These are phyloP conservation scores for Colletotrichum cuscutae DNA, from an alignment of 2,329 filamentous ascomycete genomes.

Conservation along the genomic window DNA sequence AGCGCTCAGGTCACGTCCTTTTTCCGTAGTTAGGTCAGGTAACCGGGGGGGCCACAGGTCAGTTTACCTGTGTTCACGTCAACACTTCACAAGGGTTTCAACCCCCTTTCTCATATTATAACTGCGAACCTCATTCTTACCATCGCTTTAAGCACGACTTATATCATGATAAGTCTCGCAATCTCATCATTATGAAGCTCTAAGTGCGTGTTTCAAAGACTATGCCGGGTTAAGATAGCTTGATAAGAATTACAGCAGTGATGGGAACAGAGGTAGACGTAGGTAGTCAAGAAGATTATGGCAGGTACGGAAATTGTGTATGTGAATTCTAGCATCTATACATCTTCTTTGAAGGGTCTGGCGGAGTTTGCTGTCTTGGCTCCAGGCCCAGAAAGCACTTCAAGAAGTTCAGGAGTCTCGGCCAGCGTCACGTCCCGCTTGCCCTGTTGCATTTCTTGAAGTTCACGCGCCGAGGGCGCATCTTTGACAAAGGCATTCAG, in stretches of 20 bases:
- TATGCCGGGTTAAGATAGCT: background rate
- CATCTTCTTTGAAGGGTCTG: background rate
- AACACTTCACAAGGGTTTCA: too few relatives aligned
- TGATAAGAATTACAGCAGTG: background rate
- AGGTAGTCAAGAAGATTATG: background rate
- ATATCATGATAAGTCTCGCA: too few relatives aligned
- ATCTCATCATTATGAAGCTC: too few relatives aligned
- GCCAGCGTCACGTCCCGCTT: constrained; percentile 45
- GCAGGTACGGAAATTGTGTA: background rate
- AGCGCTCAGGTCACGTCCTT: too few relatives aligned
- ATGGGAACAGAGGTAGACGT: too few relatives aligned
- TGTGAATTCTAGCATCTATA: background rate
- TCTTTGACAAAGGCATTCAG: constrained; percentile 45
- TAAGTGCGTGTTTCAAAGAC: too few relatives aligned
- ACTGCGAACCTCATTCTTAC: background rate
- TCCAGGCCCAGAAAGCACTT: background rate
- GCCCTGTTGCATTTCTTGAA: constrained; percentile 42
- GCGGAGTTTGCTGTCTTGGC: background rate
- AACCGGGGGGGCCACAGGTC: too few relatives aligned
- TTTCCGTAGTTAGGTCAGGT: too few relatives aligned
- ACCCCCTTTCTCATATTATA: too few relatives aligned
- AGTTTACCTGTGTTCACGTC: too few relatives aligned
- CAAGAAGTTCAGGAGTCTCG: constrained; percentile 19
- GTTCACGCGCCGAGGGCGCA: constrained; percentile 37
- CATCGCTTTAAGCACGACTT: background rate